Evolutionary conservation across 441 rosid genomes (phyloP).

Genomic region (Arabidopsis hybrid): DNA sequence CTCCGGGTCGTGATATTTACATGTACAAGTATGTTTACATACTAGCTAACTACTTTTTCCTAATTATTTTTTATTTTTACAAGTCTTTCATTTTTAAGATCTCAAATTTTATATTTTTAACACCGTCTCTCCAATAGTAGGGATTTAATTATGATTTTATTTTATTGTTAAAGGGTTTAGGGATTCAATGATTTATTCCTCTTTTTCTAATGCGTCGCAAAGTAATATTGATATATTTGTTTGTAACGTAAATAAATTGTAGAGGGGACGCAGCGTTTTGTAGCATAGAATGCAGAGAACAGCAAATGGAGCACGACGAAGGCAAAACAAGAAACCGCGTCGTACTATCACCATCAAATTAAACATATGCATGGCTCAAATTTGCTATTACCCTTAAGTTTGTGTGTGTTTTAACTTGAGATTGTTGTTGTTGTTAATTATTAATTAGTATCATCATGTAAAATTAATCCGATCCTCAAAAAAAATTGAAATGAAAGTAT

Average conservation of each 20-base stretch:
- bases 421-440: not conserved
- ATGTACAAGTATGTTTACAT: constrained; percentile 75
- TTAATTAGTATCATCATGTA: constrained; percentile 29
- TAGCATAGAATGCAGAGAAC: constrained; percentile 45
- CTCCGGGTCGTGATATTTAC: constrained; percentile 77
- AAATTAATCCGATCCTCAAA: not conserved
- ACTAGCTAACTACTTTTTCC: not conserved
- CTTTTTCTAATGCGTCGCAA: not conserved
- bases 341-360: constrained; percentile 25
- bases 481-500: not conserved
- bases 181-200: not conserved
- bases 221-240: not conserved
- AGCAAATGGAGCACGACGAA: constrained; percentile 42
- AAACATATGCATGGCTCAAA: constrained; percentile 12
- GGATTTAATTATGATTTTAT: too few species aligned
- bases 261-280: constrained; percentile 47
- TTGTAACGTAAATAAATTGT: constrained; percentile 25
- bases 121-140: not conserved
- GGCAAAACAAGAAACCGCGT: constrained; percentile 21
- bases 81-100: too few species aligned
- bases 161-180: too few species aligned
- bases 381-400: constrained; percentile 16
- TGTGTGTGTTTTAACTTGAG: constrained; percentile 11
- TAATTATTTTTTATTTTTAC: not conserved
- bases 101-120: too few species aligned